These are phyloP conservation scores for Zygoascus hellenicus DNA, from an alignment of 1,139 yeast species.

Conservation along the genomic window DNA sequence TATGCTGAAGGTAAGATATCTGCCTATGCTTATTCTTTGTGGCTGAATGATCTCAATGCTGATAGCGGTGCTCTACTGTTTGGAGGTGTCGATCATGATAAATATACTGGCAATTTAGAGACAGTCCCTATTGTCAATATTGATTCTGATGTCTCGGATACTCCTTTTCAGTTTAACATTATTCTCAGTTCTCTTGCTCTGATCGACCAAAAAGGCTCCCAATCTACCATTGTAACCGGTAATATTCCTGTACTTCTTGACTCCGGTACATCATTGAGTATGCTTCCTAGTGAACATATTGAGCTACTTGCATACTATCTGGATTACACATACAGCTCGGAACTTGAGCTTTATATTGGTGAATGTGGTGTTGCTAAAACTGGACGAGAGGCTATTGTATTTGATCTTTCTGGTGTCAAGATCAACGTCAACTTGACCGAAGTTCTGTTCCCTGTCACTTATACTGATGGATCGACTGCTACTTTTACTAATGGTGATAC, in stretches of 20 bases:
- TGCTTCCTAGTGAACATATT: conserved; percentile 25
- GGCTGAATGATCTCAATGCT: conserved; percentile 40
- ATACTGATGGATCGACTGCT: conserved; percentile 17
- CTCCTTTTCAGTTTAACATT: conserved; percentile 20
- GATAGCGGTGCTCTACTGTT: conserved; percentile 45
- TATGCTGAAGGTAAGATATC: conserved; percentile 44
- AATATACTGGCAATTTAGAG: conserved; percentile 40
- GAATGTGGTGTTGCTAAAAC: conserved; percentile 4
- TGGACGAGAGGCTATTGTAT: conserved; percentile 20
- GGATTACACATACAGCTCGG: conserved; percentile 21
- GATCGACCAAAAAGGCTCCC: conserved; percentile 11
- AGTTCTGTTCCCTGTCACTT: conserved; percentile 22
- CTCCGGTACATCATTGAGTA: conserved; percentile 35
- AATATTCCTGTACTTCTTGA: conserved; percentile 29
- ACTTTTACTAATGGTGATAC: conserved; percentile 21
- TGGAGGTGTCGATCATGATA: conserved; percentile 56
- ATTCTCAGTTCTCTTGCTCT: conserved; percentile 17
- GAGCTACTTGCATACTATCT: conserved; percentile 21
- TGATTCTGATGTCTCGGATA: conserved; percentile 8
- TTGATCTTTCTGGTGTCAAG: conserved; percentile 29
- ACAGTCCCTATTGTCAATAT: conserved; percentile 25
- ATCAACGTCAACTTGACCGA: conserved; percentile 27
- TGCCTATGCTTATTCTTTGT: conserved; percentile 48
- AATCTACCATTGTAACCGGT: conserved; percentile 12
- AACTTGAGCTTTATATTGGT: conserved; percentile 18